Base-by-base conservation (phyloP, 2,329 filamentous ascomycete genomes). In the Fusarium miscanthi region DNA sequence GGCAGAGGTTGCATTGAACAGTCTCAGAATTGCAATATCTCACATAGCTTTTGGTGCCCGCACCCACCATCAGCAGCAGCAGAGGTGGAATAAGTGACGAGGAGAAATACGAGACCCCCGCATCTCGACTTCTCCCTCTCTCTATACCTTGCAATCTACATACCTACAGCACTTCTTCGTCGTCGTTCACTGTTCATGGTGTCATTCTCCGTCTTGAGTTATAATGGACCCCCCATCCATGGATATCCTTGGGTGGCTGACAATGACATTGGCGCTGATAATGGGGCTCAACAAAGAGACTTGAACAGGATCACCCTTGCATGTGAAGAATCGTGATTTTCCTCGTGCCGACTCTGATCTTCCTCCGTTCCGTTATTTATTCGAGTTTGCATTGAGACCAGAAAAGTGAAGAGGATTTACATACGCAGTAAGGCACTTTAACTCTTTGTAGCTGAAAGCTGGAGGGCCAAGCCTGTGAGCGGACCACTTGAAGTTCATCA, bases 111-210 rank as follows among this genome's bases (percentile, higher is more conserved):
- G 42, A 57, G 38, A 40, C 33, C 57, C 63, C 68, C 57, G 46
- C 59, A 59, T 38, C 46, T 42, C 43, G 27, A 59, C n/a, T 46
- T 38, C 41, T 40, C 19, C 40, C 40, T 41, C 37, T 56, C 23
- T 25, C 23, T 25, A 25, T 25, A 23, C 30, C 14, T 31, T 49
- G 27, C 27, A 31, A 31, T 31, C 12, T 13, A 45, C 13, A 46
- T 30, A 45, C 25, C 42, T 27, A 27, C 27, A 48, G 21, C 12
- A 17, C 16, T 25, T 19, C 21, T 52, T 43, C 16, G 56, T 62
- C 56, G 60, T 73, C 70, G 70, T 72, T 37, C 21, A 54, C 16
- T 52, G 59, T 53, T 72, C 68, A 72, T 72, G 21, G 25, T 66
- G 60, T 60, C 57, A 30, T 63, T 56, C 30, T 63, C 19, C 37